phyloP scores from a whole-genome alignment of 495 filamentous ascomycete species.

The Coniosporium apollinis region DNA sequence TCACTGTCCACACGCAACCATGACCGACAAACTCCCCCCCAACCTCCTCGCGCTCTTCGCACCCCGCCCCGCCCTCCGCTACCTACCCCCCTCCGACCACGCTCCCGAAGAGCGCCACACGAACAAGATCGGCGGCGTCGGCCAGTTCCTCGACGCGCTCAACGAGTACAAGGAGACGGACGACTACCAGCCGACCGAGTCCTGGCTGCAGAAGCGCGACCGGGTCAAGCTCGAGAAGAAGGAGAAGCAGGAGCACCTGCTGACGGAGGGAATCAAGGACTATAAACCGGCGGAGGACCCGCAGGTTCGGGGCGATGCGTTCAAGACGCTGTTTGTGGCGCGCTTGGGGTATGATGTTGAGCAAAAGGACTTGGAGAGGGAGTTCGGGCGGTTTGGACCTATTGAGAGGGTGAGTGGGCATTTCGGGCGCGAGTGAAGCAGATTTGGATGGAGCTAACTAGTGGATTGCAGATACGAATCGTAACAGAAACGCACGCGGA shows the following conservation, averaged over 20 bases:
- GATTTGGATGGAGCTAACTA: background rate
- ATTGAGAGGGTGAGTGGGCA: slow-evolving; percentile 66
- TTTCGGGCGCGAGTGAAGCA: slow-evolving; percentile 1
- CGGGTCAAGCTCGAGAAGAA: slow-evolving; percentile 65
- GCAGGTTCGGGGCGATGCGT: slow-evolving; percentile 80
- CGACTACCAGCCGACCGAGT: slow-evolving; percentile 73
- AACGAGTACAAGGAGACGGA: slow-evolving; percentile 51
- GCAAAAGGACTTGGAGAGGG: slow-evolving; percentile 76
- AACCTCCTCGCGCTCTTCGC: slow-evolving; percentile 88
- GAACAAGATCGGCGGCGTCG: slow-evolving; percentile 52
- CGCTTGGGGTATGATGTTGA: slow-evolving; percentile 79
- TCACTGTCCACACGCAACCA: too few relatives aligned
- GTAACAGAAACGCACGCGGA: slow-evolving; percentile 50
- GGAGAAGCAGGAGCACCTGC: slow-evolving; percentile 39
- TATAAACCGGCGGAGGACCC: slow-evolving; percentile 55
- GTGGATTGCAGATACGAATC: slow-evolving; percentile 56
- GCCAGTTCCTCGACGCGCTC: slow-evolving; percentile 52
- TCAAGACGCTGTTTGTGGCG: slow-evolving; percentile 85
- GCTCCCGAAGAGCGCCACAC: slow-evolving; percentile 69
- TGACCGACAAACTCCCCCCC: slow-evolving; percentile 92
- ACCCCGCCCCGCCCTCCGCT: slow-evolving; percentile 80
- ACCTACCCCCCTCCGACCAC: slow-evolving; percentile 67
- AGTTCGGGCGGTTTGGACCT: slow-evolving; percentile 87
- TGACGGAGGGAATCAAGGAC: slow-evolving; percentile 46
- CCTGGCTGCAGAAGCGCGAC: slow-evolving; percentile 75